Conservation (phyloP, 2,329 filamentous ascomycete genomes). For the Penicillium hesseltinei region DNA sequence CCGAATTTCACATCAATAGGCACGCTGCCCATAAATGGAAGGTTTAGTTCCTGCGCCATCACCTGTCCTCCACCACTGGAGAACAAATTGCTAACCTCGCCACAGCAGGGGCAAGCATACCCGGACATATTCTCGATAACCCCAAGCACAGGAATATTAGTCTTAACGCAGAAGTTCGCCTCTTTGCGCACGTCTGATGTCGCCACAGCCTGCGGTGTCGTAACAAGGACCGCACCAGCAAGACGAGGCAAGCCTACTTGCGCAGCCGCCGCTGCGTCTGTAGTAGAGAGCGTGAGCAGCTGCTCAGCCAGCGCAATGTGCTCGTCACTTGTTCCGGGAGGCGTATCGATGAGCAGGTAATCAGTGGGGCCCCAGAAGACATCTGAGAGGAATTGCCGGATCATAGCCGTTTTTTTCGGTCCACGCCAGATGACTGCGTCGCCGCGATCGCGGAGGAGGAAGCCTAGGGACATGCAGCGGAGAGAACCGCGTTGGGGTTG, state of each 20-base stretch:
- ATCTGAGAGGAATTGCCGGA: conserved; percentile 90
- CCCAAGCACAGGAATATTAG: conserved; percentile 73
- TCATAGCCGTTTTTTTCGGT: conserved; percentile 98
- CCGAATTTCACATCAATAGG: conserved; percentile 94
- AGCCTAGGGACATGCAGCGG: conserved; percentile 86
- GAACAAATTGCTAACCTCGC: conserved; percentile 90
- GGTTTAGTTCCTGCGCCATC: conserved; percentile 83
- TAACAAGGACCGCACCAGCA: conserved; percentile 87
- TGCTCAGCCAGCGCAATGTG: conserved; percentile 94
- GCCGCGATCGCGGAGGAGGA: conserved; percentile 76
- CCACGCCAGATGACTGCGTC: conserved; percentile 97
- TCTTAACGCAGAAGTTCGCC: conserved; percentile 88
- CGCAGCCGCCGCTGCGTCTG: conserved; percentile 21
- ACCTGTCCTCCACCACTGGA: conserved; percentile 83
- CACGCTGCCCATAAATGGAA: conserved; percentile 80
- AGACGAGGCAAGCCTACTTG: conserved; percentile 57
- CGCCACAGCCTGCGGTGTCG: conserved; percentile 90
- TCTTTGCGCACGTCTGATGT: conserved; percentile 94
- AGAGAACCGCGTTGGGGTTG: conserved; percentile 39
- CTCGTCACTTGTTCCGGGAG: conserved; percentile 93
- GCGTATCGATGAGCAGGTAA: conserved; percentile 91
- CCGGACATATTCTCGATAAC: conserved; percentile 91
- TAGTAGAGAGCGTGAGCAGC: conserved; percentile 54
- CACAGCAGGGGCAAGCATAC: conserved; percentile 58
- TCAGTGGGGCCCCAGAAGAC: conserved; percentile 86